Evolutionary conservation across 164 flowering plant species (phyloP), one percentile per base, ranked within the genome.

Genomic region (Houttuynia cordata): DNA sequence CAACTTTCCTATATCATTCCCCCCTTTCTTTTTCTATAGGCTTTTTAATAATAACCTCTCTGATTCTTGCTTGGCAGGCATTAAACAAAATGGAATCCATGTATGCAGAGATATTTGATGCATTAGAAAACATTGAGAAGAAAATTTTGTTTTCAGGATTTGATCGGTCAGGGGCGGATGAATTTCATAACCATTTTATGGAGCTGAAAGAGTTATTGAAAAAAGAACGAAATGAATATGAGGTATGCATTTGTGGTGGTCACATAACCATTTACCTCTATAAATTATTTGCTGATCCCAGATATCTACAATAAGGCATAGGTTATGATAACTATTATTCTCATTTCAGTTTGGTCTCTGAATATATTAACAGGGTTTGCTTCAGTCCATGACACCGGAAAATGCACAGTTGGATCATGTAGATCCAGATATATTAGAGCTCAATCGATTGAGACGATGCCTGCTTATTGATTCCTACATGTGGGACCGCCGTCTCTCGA

Each of bases 401-500:
- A 64, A 51, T 62, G 55, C 67, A 21, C 59, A 70, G 45, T 41
- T 65, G 22, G 75, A 52, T 54, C 70, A 65, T 57, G 49, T 53
- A 24, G 50, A 63, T 54, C 49, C 77, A 4, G 96, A 88, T 75
- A 73, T 91, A 72, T 77, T 88, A 23, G 92, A 88, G 61, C 77
- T 88, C 20, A 88, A 83, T 69, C 79, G 81, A 22, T 61, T 91
- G 75, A 80, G 83, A 59, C 88, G 79, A 49, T 76, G 85, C 50
- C 87, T 91, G 50, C 58, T 86, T 13, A 73, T 91, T 60, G 84
- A 78, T 66, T 81, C 86, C 9, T 79, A 75, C 64, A 76, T 79
- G 70, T 91, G 96, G 98, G 84, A 88, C 74, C 85, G 74, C 14
- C 82, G 81, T 47, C 83, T 91, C 15, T 66, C 66, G 69, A 73